Conservation (phyloP, 257 asterid species). For the Avicennia marina region DNA sequence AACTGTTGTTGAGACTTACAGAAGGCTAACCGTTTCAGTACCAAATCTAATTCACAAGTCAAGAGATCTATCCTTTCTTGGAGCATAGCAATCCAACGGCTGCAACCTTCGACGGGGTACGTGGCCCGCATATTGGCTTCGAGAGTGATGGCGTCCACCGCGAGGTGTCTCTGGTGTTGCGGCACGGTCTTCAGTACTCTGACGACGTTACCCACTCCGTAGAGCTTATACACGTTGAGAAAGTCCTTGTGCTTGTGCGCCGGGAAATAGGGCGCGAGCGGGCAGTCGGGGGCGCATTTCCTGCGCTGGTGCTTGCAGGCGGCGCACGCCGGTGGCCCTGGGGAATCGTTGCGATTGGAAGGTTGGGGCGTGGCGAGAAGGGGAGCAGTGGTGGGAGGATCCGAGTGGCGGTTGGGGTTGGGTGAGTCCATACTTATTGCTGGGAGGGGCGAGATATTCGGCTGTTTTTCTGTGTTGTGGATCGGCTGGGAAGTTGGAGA, state of each 20-base stretch:
- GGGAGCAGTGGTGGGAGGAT: too few relatives aligned
- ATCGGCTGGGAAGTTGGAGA: not conserved
- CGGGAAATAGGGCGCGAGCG: conserved; percentile 44
- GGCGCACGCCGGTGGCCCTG: conserved; percentile 37
- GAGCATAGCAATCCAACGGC: not conserved
- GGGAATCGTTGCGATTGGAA: too few relatives aligned
- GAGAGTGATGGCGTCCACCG: conserved; percentile 8
- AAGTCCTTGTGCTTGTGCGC: conserved; percentile 28
- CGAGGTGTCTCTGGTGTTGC: not conserved
- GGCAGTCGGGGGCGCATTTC: conserved; percentile 25
- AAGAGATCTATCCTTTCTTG: too few relatives aligned
- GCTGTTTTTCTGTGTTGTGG: not conserved
- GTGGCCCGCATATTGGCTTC: conserved; percentile 30
- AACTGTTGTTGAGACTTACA: too few relatives aligned
- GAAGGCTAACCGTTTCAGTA: too few relatives aligned
- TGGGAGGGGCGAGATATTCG: not conserved
- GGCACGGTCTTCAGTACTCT: conserved; percentile 5
- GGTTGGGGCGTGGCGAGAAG: not conserved
- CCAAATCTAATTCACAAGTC: too few relatives aligned
- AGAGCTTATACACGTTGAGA: conserved; percentile 31
- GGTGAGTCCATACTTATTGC: not conserved
- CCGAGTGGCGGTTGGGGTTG: not conserved
- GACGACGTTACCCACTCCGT: conserved; percentile 32
- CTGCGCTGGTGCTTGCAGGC: conserved; percentile 54
- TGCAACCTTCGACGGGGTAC: conserved; percentile 45